phyloP scores from a whole-genome alignment of 306 rosid species.

The Corylus americana region DNA sequence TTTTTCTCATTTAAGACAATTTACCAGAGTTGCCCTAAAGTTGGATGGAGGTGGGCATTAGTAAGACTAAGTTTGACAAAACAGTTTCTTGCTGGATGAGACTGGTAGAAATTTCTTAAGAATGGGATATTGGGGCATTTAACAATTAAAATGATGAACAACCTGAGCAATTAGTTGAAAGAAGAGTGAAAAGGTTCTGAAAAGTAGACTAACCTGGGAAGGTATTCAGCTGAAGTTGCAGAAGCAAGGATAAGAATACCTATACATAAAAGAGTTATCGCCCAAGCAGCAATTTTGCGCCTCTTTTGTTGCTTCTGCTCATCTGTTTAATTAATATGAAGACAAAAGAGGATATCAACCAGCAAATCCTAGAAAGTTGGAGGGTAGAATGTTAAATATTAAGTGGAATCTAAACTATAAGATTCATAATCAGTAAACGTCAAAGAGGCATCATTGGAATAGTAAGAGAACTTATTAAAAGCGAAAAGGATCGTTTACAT shows the following conservation, averaged over 20 bases:
- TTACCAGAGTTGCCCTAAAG: not conserved
- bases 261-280: conserved; percentile 57
- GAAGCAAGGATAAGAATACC: conserved; percentile 53
- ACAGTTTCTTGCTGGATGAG: not conserved
- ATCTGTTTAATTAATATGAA: conserved; percentile 37
- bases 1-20: not conserved
- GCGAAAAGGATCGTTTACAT: not conserved
- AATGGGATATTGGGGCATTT: not conserved
- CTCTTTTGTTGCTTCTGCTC: conserved; percentile 44
- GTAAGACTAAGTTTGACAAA: not conserved
- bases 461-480: not conserved
- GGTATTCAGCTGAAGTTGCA: conserved; percentile 55
- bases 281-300: conserved; percentile 69
- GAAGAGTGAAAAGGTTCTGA: not conserved
- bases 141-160: not conserved
- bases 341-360: conserved; percentile 20
- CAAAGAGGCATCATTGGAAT: not conserved
- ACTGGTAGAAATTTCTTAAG: not conserved
- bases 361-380: conserved; percentile 10
- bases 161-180: not conserved
- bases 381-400: conserved; percentile 4
- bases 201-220: conserved; percentile 54
- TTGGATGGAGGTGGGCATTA: not conserved
- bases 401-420: not conserved
- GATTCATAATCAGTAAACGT: not conserved